phyloP scores from a whole-genome alignment of 345 rosid genomes.

The Rhizophora apiculata region DNA sequence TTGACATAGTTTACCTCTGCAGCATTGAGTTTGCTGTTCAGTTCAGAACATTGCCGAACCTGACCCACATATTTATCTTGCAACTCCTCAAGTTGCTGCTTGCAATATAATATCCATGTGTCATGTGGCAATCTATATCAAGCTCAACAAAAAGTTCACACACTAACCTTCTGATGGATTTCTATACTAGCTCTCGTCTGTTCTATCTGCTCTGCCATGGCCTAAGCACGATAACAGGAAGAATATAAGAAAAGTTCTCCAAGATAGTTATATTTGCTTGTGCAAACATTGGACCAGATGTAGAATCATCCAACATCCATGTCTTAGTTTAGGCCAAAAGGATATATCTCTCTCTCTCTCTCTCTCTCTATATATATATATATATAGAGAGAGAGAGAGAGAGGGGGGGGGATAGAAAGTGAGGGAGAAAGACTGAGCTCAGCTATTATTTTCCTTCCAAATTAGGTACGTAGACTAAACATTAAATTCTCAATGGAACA shows the following conservation, averaged over 20 bases:
- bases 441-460: not conserved
- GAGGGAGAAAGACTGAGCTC: not conserved
- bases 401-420: not conserved
- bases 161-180: slow-evolving; percentile 73
- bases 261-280: not conserved
- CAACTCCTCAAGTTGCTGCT: slow-evolving; percentile 81
- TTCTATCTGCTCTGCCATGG: slow-evolving; percentile 92
- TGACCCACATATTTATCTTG: slow-evolving; percentile 63
- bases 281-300: not conserved
- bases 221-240: slow-evolving; percentile 37
- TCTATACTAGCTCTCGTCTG: slow-evolving; percentile 70
- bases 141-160: not conserved
- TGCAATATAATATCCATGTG: slow-evolving; percentile 8
- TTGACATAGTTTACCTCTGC: slow-evolving; percentile 56
- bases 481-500: not conserved
- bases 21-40: slow-evolving; percentile 63
- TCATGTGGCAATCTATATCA: slow-evolving; percentile 9
- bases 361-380: too few species aligned
- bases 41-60: slow-evolving; percentile 63
- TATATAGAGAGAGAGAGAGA: too few species aligned
- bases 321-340: too few species aligned
- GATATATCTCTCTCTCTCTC: too few species aligned
- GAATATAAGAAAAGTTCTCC: not conserved
- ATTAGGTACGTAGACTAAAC: not conserved
- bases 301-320: too few species aligned